Evolutionary conservation across 202 grass and related monocot species (phyloP).

Genomic region (Brachypodium distachyon): DNA sequence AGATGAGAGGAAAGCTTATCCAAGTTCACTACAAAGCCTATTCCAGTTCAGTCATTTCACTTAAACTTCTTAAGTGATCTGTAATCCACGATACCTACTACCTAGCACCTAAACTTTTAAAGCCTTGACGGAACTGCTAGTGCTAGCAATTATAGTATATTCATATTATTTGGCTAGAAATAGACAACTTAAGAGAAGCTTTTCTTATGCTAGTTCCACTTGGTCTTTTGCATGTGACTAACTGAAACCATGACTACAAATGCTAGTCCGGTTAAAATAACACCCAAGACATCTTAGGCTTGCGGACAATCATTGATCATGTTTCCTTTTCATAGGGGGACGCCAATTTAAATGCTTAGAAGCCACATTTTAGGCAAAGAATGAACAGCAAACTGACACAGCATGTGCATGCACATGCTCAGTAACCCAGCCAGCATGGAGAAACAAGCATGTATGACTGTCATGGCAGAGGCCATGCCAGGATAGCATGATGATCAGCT

Average conservation of each 20-base stretch:
- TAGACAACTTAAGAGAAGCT: background rate
- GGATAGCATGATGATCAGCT: background rate
- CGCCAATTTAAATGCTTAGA: background rate
- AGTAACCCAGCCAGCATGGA: background rate
- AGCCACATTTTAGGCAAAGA: background rate
- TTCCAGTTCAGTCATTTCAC: background rate
- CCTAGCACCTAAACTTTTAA: background rate
- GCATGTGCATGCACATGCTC: constrained; percentile 27
- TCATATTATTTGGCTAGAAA: background rate
- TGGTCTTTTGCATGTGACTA: background rate
- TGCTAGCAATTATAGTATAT: background rate
- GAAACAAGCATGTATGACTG: background rate
- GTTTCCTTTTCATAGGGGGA: background rate
- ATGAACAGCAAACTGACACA: background rate
- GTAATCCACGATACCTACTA: background rate
- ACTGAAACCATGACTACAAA: background rate
- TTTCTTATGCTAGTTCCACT: background rate
- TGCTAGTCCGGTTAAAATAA: background rate
- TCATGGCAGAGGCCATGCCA: background rate
- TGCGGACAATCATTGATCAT: background rate
- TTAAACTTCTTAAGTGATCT: background rate
- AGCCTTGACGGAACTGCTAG: background rate
- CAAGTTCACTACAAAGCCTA: background rate
- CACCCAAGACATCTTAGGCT: background rate
- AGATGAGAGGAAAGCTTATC: background rate